These are phyloP conservation scores for Clonostachys sp. DNA, from an alignment of 2,329 filamentous ascomycete genomes.

Conservation along the genomic window DNA sequence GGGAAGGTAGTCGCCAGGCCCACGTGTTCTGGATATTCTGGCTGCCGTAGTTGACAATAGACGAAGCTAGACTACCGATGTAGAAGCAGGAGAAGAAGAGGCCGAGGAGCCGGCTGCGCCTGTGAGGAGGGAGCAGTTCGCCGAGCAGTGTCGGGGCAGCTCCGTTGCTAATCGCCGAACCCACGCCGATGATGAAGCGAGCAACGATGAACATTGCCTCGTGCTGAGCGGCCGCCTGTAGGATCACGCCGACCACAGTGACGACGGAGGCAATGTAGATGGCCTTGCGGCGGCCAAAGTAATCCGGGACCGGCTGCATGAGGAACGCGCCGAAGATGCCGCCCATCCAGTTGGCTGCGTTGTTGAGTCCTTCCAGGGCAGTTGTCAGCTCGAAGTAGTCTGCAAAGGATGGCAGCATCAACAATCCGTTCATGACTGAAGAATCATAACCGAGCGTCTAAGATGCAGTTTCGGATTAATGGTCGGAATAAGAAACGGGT, in stretches of 20 bases:
- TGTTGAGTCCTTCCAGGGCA: conserved; percentile 48
- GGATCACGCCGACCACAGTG: conserved; percentile 35
- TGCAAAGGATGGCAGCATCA: conserved; percentile 41
- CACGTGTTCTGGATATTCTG: conserved; percentile 18
- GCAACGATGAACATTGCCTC: conserved; percentile 43
- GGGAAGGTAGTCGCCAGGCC: conserved; percentile 23
- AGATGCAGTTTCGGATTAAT: not conserved
- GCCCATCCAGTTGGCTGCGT: conserved; percentile 50
- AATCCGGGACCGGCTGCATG: conserved; percentile 29
- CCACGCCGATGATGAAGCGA: conserved; percentile 41
- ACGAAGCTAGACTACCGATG: conserved; percentile 17
- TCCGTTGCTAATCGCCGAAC: conserved; percentile 32
- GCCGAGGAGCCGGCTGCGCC: conserved; percentile 9
- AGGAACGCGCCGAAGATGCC: conserved; percentile 36
- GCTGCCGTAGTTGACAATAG: conserved; percentile 18
- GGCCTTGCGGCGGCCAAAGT: conserved; percentile 14
- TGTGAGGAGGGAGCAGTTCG: conserved; percentile 35
- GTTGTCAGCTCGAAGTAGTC: conserved; percentile 51
- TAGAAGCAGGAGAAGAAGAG: conserved; percentile 18
- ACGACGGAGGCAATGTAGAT: conserved; percentile 22
- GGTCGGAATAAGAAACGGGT: too few relatives aligned
- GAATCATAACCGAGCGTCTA: conserved; percentile 27
- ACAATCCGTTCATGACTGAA: not conserved
- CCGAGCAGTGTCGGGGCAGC: conserved; percentile 38
- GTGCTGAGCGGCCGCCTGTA: conserved; percentile 43